phyloP scores from a whole-genome alignment of 2,329 filamentous ascomycete species.

The Aureobasidium namibiae region DNA sequence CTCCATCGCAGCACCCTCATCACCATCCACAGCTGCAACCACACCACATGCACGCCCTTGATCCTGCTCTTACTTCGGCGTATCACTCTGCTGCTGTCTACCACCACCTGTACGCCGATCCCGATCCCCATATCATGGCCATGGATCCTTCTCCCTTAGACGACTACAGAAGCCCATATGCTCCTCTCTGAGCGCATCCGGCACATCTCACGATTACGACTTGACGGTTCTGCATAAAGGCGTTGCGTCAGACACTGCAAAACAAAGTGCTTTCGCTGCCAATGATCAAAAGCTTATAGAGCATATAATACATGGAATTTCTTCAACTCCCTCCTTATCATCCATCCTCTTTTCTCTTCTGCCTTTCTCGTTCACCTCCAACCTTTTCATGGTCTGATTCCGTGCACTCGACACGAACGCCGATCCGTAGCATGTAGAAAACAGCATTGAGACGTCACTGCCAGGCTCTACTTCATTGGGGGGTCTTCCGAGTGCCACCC shows the following conservation, averaged over 20 bases:
- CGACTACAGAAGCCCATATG: constrained; percentile 10
- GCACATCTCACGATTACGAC: neutral
- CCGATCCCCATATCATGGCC: neutral
- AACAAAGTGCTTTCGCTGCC: neutral
- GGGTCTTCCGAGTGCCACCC: no score
- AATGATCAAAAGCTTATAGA: neutral
- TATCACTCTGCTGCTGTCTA: neutral
- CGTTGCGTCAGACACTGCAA: neutral
- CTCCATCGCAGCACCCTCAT: neutral
- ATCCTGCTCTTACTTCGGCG: constrained; percentile 4
- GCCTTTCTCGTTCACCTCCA: no score
- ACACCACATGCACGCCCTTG: constrained; percentile 5
- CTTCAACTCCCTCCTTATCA: no score
- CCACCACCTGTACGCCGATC: constrained; percentile 1
- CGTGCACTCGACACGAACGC: no score
- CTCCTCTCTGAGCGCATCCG: neutral
- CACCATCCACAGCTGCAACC: neutral
- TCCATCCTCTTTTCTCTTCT: no score
- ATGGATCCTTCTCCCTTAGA: neutral
- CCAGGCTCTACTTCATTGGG: no score
- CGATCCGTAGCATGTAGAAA: no score
- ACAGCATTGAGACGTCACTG: no score
- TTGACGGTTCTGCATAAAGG: neutral
- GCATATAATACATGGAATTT: no score
- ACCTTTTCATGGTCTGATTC: no score